Evolutionary conservation across 2,329 filamentous ascomycete species (phyloP).

Genomic region (Pseudopithomyces chartarum): DNA sequence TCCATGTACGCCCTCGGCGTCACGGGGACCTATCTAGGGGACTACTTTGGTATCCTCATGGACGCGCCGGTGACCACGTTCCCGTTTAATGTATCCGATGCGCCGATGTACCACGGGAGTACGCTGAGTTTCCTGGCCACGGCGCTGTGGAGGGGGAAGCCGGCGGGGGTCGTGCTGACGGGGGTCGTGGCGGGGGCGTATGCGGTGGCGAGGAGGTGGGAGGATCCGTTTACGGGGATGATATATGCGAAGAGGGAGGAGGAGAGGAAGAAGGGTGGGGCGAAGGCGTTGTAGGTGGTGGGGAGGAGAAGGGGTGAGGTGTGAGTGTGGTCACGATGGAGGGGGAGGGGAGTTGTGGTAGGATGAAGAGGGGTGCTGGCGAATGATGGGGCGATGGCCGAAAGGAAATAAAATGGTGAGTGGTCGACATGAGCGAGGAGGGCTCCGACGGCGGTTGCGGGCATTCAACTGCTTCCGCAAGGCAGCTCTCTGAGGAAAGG

Average conservation of each 20-base stretch:
- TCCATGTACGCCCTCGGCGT: constrained; percentile 92
- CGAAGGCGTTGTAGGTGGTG: constrained; percentile 31
- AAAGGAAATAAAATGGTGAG: neutral
- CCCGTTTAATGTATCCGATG: constrained; percentile 88
- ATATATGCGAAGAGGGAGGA: constrained; percentile 88
- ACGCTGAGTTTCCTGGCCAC: constrained; percentile 91
- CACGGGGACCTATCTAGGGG: constrained; percentile 93
- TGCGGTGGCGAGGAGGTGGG: constrained; percentile 78
- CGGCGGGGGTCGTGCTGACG: constrained; percentile 80
- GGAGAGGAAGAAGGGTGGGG: constrained; percentile 48
- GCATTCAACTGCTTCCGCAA: constrained; percentile 20
- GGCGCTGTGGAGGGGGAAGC: constrained; percentile 83
- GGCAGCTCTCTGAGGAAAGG: neutral
- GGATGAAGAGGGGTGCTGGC: neutral
- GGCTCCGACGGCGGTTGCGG: constrained; percentile 8
- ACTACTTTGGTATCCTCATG: constrained; percentile 99
- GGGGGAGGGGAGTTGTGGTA: neutral
- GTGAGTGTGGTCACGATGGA: neutral
- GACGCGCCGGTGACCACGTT: constrained; percentile 92
- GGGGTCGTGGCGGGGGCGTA: constrained; percentile 78
- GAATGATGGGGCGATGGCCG: neutral
- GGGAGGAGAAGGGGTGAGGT: neutral
- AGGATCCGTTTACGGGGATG: constrained; percentile 91
- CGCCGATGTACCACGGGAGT: constrained; percentile 96
- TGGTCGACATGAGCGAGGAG: constrained; percentile 7